Percentiles rank a stretch among this genome's conserved stretches.
Evolutionary conservation across 2,329 filamentous ascomycete genomes (phyloP).

Genomic region (Ceratocystis papillata): DNA sequence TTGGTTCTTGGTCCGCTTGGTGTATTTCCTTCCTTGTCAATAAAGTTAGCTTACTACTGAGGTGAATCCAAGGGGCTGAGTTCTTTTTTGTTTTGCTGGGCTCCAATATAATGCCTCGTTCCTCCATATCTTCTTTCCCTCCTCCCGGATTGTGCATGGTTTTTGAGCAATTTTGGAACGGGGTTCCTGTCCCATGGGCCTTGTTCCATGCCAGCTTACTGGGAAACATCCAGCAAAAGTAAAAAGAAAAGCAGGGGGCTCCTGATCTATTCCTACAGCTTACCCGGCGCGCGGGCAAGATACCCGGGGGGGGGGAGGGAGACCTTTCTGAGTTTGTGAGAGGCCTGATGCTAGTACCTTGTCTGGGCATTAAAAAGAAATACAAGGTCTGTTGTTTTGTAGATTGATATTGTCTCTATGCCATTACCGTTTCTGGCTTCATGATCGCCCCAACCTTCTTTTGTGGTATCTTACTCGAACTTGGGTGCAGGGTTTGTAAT

Average conservation of each 20-base stretch:
- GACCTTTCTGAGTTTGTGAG: background rate
- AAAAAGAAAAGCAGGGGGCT: background rate
- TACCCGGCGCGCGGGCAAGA: background rate
- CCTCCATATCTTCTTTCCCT: background rate
- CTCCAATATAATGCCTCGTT: constrained; percentile 1
- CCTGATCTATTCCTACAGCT: background rate
- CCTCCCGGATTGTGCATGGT: background rate
- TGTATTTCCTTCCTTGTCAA: too few species aligned
- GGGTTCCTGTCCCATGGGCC: background rate
- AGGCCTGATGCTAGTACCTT: constrained; percentile 1
- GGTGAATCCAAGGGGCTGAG: background rate
- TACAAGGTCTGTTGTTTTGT: background rate
- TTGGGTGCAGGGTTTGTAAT: background rate
- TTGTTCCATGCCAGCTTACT: background rate
- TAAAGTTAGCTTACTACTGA: background rate
- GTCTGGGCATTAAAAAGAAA: background rate
- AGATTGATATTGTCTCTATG: constrained; percentile 1
- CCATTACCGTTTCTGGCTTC: background rate
- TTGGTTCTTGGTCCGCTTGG: background rate
- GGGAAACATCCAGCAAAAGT: background rate
- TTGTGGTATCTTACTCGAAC: background rate
- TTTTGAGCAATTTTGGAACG: constrained; percentile 1
- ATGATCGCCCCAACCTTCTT: constrained; percentile 9
- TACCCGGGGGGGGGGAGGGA: background rate
- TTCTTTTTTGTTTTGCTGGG: background rate